Conservation (phyloP, 2,329 filamentous ascomycete species). For the Monascus ruber region DNA sequence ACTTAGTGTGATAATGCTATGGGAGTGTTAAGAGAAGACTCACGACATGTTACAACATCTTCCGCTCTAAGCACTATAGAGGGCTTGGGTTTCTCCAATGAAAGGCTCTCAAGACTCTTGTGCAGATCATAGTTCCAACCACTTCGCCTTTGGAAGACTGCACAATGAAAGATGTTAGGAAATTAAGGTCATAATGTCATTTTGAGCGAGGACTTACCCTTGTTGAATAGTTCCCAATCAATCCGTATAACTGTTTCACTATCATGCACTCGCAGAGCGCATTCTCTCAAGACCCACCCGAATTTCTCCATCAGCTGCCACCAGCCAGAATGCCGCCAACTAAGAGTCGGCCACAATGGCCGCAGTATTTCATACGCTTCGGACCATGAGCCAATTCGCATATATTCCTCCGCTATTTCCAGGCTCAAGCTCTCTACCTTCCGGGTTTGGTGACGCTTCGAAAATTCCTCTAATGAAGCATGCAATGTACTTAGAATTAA, state of each 20-base stretch:
- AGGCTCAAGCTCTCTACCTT: conserved; percentile 44
- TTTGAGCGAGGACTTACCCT: conserved; percentile 14
- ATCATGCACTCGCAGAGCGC: conserved; percentile 36
- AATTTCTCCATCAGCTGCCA: conserved; percentile 45
- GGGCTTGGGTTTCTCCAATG: conserved; percentile 29
- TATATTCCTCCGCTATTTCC: conserved; percentile 44
- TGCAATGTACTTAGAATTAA: conserved; percentile 40
- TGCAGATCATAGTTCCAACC: conserved; percentile 37
- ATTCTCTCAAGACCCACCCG: conserved; percentile 43
- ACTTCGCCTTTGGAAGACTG: conserved; percentile 25
- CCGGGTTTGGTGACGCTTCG: conserved; percentile 40
- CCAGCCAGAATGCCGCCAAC: conserved; percentile 52
- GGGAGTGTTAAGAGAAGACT: conserved; percentile 16
- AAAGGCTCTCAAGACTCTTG: conserved; percentile 31
- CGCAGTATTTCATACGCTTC: conserved; percentile 42
- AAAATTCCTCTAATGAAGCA: conserved; percentile 40
- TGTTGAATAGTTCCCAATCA: conserved; percentile 45
- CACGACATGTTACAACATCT: conserved; percentile 37
- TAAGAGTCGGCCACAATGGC: conserved; percentile 44
- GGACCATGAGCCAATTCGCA: conserved; percentile 38
- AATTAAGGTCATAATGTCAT: conserved; percentile 2
- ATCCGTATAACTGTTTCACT: conserved; percentile 40
- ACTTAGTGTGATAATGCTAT: not conserved
- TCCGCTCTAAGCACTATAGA: conserved; percentile 37
- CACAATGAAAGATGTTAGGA: conserved; percentile 1